Evolutionary conservation across 495 filamentous ascomycete species (phyloP), one percentile per base, ranked within the genome.

Genomic region (Penicillium silybi): DNA sequence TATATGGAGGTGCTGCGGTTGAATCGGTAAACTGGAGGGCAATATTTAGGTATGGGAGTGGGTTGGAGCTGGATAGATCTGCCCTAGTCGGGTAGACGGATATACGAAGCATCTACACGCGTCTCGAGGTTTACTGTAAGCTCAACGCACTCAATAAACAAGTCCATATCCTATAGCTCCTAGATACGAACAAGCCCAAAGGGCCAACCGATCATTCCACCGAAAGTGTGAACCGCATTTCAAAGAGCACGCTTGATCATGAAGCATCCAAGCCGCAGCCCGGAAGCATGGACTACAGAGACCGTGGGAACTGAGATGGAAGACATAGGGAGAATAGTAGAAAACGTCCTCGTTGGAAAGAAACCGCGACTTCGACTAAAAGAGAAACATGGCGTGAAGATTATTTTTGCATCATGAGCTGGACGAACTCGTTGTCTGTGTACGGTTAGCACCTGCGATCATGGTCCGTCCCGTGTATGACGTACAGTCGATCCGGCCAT

Each of bases 381-480:
- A 57, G 53, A 63, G 50, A 65, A 52, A 56, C 58, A 59, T 65
- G 46, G 56, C 38, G 47, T 46, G 62, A 53, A 57, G 56, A 37
- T 81, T 89, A 97, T 80, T 98, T 98, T 85, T 98, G 93, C 92
- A 98, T 97, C 93, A 98, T 98, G 67, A 98, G 86, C 79, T 98
- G 93, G 62, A 98, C 93, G 70, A 98, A 98, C 78, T 98, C 93
- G 80, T 98, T 97, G 78, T 98, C 93, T 98, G 67, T 35, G 34
- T 11, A 11, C 4, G 44, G 35, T 57, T 35, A 60, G 53, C 37
- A 52, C 50, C 1, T 46, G 42, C 9, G 19, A 19, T 37, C 16
- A 11, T 39, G 15, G 16, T 19, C 6, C 1, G 16, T 16, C 23
- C 11, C 17, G 37, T 38, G 5, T 20, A 15, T 11, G 59, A 62